These are phyloP conservation scores for Coemansia sp. DNA, from an alignment of 192 early-diverging fungal genomes.

Conservation along the genomic window DNA sequence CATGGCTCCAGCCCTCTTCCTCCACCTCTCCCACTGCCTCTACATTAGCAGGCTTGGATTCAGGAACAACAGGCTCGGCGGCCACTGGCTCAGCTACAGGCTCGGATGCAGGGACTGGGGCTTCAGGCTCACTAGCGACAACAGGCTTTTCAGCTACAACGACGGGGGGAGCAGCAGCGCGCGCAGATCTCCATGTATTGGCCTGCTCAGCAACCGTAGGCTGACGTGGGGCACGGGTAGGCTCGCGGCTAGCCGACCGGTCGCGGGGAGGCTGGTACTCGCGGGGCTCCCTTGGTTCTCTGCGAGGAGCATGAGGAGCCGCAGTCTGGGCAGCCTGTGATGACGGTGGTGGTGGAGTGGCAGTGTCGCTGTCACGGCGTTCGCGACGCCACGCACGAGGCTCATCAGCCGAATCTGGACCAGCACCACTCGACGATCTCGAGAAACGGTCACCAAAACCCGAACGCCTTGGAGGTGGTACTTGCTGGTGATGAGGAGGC, in stretches of 20 bases:
- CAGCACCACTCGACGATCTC: constrained; percentile 32
- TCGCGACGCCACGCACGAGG: constrained; percentile 1
- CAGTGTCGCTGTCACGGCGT: not conserved
- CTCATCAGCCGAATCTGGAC: constrained; percentile 16
- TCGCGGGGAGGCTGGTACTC: constrained; percentile 14
- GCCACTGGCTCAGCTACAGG: not conserved
- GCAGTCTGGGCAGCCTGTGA: not conserved
- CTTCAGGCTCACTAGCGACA: not conserved
- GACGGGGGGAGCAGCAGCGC: no score
- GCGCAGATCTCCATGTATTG: constrained; percentile 22
- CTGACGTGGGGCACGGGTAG: constrained; percentile 27
- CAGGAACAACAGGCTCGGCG: not conserved
- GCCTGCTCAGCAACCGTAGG: constrained; percentile 27
- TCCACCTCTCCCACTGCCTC: not conserved
- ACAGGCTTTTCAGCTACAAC: not conserved
- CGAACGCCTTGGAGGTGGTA: not conserved
- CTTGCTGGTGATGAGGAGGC: not conserved
- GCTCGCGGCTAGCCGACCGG: constrained; percentile 20
- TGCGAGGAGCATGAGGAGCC: not conserved
- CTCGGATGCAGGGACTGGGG: not conserved
- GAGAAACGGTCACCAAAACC: constrained; percentile 24
- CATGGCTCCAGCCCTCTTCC: constrained; percentile 44
- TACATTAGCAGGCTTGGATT: constrained; percentile 2
- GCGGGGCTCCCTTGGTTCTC: constrained; percentile 8
- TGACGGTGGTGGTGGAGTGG: not conserved